Evolutionary conservation across 345 rosid genomes (phyloP), one percentile per base, ranked within the genome.

Genomic region (Brassica carinata): DNA sequence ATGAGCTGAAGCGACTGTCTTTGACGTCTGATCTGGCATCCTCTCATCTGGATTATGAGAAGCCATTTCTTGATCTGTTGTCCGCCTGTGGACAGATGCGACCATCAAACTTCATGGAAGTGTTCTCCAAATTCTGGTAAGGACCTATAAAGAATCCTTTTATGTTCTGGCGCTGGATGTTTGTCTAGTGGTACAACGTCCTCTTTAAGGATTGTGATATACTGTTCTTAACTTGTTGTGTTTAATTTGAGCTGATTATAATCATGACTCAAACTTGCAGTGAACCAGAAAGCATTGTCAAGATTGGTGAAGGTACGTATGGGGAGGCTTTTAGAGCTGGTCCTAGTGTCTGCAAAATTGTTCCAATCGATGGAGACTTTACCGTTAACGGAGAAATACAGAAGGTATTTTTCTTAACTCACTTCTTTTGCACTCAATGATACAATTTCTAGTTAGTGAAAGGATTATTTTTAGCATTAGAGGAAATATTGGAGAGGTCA

Each of bases 251-350:
- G 18, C 81, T 82, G 15, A 74, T 64, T 63, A 76, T 65, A 84
- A 14, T 72, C 18, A 61, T 61, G 36, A 43, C 34, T 38, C 18
- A 65, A 40, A 13, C 55, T 66, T 77, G 36, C 89, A 96, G 98
- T 88, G 87, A 85, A 65, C 94, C 94, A 19, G 77, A 88, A 79
- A 79, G 77, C 83, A 89, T 96, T 77, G 75, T 73, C 76, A 96
- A 96, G 88, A 81, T 96, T 78, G 99, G 99, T 63, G 99, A 96
- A 88, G 99, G 99, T 70, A 96, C 98, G 55, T 96, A 80, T 79
- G 99, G 99, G 78, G 99, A 96, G 85, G 99, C 96, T 79, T 93
- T 92, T 74, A 83, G 79, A 69, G 92, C 90, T 61, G 99, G 99
- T 23, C 77, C 82, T 72, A 86, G 84, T 66, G 99, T 96, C 36